These are phyloP conservation scores for Populus nigra DNA, from an alignment of 345 rosid species.

Conservation along the genomic window DNA sequence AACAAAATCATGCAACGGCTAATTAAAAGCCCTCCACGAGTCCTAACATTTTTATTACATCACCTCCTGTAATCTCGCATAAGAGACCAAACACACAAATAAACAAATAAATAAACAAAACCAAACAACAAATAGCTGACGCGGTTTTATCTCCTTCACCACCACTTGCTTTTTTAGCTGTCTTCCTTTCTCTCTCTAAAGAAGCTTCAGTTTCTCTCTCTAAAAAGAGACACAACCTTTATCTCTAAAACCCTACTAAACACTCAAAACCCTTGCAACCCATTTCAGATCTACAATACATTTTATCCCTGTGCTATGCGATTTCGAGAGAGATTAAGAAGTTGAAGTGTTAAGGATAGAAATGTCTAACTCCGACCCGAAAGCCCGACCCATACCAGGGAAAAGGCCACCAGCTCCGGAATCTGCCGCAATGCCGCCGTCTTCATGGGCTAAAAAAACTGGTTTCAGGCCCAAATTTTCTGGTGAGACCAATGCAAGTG, in stretches of 20 bases:
- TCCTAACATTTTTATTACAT: not conserved
- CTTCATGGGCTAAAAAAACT: slow-evolving; percentile 93
- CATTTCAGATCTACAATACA: slow-evolving; percentile 28
- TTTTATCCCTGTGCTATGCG: not conserved
- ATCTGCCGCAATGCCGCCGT: slow-evolving; percentile 72
- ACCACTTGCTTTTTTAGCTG: not conserved
- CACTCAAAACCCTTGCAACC: slow-evolving; percentile 18
- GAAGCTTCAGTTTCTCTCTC: not conserved
- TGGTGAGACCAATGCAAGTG: slow-evolving; percentile 78
- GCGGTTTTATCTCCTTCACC: slow-evolving; percentile 24
- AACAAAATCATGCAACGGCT: not conserved
- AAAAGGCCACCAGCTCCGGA: slow-evolving; percentile 76
- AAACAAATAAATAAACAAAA: not conserved
- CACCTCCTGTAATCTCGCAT: not conserved
- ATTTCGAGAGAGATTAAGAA: not conserved
- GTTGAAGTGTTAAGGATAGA: slow-evolving; percentile 6
- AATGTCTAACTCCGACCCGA: slow-evolving; percentile 74
- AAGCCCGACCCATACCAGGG: slow-evolving; percentile 65
- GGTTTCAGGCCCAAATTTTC: slow-evolving; percentile 95
- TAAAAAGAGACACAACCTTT: not conserved
- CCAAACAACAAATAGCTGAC: slow-evolving; percentile 1
- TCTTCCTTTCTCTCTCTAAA: not conserved
- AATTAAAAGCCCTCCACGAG: not conserved
- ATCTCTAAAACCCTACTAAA: not conserved
- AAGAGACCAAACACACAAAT: not conserved